Evolutionary conservation across 345 rosid species (phyloP).

Genomic region (Salix viminalis): DNA sequence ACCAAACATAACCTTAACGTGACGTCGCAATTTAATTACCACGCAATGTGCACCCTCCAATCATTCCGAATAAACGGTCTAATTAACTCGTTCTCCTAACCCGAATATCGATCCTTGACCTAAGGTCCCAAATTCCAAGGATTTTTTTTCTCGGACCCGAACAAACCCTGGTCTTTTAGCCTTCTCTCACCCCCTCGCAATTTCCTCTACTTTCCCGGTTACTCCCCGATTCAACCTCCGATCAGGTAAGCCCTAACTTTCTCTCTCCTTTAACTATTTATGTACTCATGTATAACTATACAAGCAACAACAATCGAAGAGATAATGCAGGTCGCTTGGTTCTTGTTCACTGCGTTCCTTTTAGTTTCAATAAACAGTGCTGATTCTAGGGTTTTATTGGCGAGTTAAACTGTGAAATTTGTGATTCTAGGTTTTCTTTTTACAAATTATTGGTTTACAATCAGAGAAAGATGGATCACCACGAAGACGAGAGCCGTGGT

Average conservation of each 20-base stretch:
- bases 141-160: not conserved
- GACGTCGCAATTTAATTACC: too few species aligned
- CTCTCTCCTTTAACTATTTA: not conserved
- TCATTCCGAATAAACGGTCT: too few species aligned
- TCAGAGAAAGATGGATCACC: constrained; percentile 49
- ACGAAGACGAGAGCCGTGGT: constrained; percentile 51
- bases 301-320: not conserved
- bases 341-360: not conserved
- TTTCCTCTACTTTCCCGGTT: not conserved
- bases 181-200: not conserved
- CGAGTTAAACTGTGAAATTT: not conserved
- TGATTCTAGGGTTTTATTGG: not conserved
- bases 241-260: constrained; percentile 14
- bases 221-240: constrained; percentile 6
- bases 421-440: not conserved
- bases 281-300: not conserved
- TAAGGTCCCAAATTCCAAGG: not conserved
- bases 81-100: not conserved
- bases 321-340: not conserved
- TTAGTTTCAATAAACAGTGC: not conserved
- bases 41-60: too few species aligned
- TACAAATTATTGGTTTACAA: not conserved
- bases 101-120: not conserved
- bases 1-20: too few species aligned
- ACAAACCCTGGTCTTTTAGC: not conserved